Evolutionary conservation across 2,329 filamentous ascomycete genomes (phyloP).

Genomic region (Fusarium goolgardi): DNA sequence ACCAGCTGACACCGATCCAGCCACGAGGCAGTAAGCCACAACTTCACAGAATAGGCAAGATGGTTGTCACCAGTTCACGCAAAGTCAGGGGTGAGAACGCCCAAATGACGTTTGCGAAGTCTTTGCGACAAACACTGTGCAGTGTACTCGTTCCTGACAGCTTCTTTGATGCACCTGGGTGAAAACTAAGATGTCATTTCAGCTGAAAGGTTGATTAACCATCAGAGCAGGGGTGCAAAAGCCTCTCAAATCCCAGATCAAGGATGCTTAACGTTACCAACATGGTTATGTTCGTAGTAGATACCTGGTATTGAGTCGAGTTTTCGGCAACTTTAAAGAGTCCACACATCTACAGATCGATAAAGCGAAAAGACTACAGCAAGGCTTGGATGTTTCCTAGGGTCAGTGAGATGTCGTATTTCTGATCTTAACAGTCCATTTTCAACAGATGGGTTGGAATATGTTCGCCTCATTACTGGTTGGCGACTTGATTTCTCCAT

Average conservation of each 20-base stretch:
- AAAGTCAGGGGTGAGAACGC: neutral
- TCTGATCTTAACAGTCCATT: too few relatives aligned
- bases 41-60: slow-evolving; percentile 1
- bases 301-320: neutral
- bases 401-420: too few relatives aligned
- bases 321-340: neutral
- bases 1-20: slow-evolving; percentile 28
- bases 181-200: neutral
- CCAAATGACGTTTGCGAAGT: slow-evolving; percentile 7
- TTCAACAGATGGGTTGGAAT: too few relatives aligned
- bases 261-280: neutral
- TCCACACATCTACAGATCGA: neutral
- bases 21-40: slow-evolving; percentile 7
- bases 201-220: neutral
- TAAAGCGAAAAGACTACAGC: neutral
- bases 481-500: too few relatives aligned
- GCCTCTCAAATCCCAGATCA: neutral
- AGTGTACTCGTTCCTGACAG: neutral
- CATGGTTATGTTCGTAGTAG: neutral
- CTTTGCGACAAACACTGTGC: slow-evolving; percentile 15
- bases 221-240: neutral
- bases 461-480: too few relatives aligned
- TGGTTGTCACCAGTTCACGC: neutral
- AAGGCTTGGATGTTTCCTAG: neutral
- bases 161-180: neutral